Evolutionary conservation across 345 rosid genomes (phyloP), one percentile per base, ranked within the genome.

Genomic region (Populus simonii): DNA sequence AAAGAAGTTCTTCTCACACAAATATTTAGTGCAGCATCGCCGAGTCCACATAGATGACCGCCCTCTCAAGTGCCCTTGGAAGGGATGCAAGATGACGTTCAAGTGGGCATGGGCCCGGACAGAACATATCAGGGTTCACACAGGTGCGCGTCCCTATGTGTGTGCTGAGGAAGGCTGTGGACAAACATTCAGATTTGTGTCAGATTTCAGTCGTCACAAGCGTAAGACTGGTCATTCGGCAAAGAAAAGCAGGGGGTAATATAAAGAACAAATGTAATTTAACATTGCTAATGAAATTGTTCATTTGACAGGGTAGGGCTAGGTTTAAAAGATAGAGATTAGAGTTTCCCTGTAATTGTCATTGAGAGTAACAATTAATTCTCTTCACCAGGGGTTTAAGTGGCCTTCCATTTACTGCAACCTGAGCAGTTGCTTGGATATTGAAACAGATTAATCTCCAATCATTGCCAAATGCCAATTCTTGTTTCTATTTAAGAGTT

Each of bases 71-170:
- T 96, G 99, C 79, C 99, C 99, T 0, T 96, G 99, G 99, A 96
- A 92, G 71, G 97, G 99, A 43, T 96, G 99, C 83, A 92, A 91
- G 86, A 93, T 93, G 98, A 83, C 97, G 31, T 96, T 96, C 85
- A 96, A 96, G 86, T 96, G 98, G 98, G 97, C 98, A 25, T 96
- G 99, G 99, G 97, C 99, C 11, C 81, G 98, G 36, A 96, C 99
- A 0, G 98, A 96, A 79, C 99, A 96, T 80, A 85, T 92, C 8
- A 86, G 99, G 87, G 99, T 93, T 79, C 99, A 96, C 90, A 96
- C 99, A 13, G 99, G 99, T 31, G 99, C 84, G 25, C 93, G 98
- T 22, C 99, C 99, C 49, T 96, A 93, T 3, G 83, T 86, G 57
- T 96, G 99, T 10, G 90, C 81, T 8, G 97, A 92, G 81, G 88